Base-by-base conservation (phyloP, 495 filamentous ascomycete genomes). In the Aspergillus biplanus region DNA sequence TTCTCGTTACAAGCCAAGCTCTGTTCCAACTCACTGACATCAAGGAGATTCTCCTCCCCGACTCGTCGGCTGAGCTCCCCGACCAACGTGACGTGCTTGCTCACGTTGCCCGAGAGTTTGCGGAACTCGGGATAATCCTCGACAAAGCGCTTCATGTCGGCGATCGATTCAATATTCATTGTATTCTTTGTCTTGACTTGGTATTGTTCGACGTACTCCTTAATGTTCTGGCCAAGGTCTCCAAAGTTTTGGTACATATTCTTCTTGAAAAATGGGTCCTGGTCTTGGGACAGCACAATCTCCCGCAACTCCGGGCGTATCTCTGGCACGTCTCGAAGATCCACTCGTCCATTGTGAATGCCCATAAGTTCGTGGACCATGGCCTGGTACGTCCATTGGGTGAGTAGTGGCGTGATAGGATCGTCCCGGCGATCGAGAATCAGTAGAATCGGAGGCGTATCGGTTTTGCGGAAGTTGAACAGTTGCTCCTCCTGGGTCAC, bases 211-310 rank as follows among this genome's bases (percentile, higher is more conserved):
- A 99, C 95, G 73, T 98, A 98, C 63, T 97, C 93, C 73, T 98
- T 98, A 73, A 97, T 97, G 71, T 97, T 98, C 57, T 95, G 91
- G 21, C 95, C 95, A 18, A 99, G 84, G 65, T 99, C 95, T 47
- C 95, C 95, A 73, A 98, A 99, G 69, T 99, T 99, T 68, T 97
- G 87, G 69, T 93, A 99, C 96, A 99, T 98, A 73, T 99, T 99
- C 79, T 97, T 97, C 78, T 97, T 97, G 79, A 98, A 99, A 79
- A 99, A 99, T 0, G 95, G 96, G 70, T 99, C 95, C 73, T 98
- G 96, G 64, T 98, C 96, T 75, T 96, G 96, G 1, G 94, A 97
- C 18, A 99, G 79, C 11, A 97, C 93, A 61, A 99, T 94, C 79
- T 99, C 95, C 77, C 90, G 92, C 32, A 98, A 82, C 76, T 99